Evolutionary conservation across 371 early-diverging fungal genomes (phyloP), one percentile per base, ranked within the genome.

Genomic region (Mortierella sp.): DNA sequence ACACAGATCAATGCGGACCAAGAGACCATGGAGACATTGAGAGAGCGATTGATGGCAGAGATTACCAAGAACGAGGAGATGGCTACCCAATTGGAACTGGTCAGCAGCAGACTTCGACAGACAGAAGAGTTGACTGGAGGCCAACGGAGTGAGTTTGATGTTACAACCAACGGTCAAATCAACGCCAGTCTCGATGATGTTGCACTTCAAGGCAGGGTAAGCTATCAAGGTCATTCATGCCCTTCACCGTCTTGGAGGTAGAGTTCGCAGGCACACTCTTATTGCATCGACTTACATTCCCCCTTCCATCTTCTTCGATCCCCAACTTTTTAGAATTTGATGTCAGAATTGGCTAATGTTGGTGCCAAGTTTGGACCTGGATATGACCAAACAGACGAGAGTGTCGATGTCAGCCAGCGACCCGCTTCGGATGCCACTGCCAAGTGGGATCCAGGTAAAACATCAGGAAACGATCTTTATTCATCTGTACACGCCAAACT

Each of bases 1-100:
- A 21, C 29, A 35, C 71, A 83, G 83, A 76, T 79, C 48, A 74
- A 70, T 74, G 79, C 79, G 8, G 83, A 83, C 24, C 79, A 79
- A n/a, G 73, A 77, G 38, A 74, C 76, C 27, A 71, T 76, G 60
- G 75, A 76, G 54, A 71, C 79, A 14, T 65, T 84, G 16, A 72
- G 75, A 38, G 81, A 81, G 27, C 51, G 79, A 38, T 65, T 84
- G 63, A 75, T 79, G 10, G 78, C 70, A 32, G 79, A 84, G 35
- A 76, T 84, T 54, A 78, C 76, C 14, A 78, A 75, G 56, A 78
- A 75, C 46, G 76, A 84, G 46, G 78, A 54, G 14, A 75, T 83
- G 75, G 77, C 77, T 35, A 51, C 49, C 41, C 54, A 76, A 32
- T 27, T 83, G 58, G 80, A 83, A 21, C 68, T 80, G 48, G 46